These are phyloP conservation scores for Marvania coccoides DNA, from an alignment of 139 green algal species.

Conservation along the genomic window DNA sequence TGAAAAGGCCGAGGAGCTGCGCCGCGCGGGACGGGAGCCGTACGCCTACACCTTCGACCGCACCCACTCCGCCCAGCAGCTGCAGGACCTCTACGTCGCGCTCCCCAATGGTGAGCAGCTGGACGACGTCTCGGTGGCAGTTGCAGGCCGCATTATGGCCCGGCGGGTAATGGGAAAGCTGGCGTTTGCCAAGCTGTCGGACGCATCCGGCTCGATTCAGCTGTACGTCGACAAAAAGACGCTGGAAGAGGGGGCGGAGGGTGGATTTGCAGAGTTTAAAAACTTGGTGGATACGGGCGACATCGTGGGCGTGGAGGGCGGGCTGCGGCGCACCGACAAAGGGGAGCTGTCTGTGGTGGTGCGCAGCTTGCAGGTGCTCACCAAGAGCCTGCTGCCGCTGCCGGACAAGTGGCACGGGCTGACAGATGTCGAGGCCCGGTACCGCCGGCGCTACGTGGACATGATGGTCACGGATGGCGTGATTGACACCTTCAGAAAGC, in stretches of 20 bases:
- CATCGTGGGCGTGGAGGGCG: slow-evolving; percentile 29
- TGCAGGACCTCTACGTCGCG: slow-evolving; percentile 59
- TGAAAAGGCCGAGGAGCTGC: slow-evolving; percentile 67
- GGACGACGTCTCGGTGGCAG: slow-evolving; percentile 35
- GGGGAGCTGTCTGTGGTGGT: slow-evolving; percentile 81
- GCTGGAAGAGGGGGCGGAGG: slow-evolving; percentile 44
- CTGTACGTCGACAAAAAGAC: slow-evolving; percentile 76
- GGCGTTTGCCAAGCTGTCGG: slow-evolving; percentile 82
- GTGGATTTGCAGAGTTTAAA: slow-evolving; percentile 69
- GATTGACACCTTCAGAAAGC: slow-evolving; percentile 63
- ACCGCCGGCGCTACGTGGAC: slow-evolving; percentile 90
- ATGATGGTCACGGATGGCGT: slow-evolving; percentile 89
- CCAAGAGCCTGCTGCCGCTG: slow-evolving; percentile 90
- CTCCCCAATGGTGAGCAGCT: slow-evolving; percentile 57
- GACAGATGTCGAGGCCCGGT: slow-evolving; percentile 90
- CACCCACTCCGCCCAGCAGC: slow-evolving; percentile 68
- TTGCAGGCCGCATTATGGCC: slow-evolving; percentile 85
- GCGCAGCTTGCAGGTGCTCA: slow-evolving; percentile 69
- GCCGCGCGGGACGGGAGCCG: slow-evolving; percentile 59
- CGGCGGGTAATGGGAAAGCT: slow-evolving; percentile 95
- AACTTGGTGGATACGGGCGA: slow-evolving; percentile 57
- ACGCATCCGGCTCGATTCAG: slow-evolving; percentile 84
- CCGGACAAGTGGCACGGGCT: slow-evolving; percentile 98
- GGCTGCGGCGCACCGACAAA: slow-evolving; percentile 89
- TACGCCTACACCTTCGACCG: slow-evolving; percentile 89